Conservation (phyloP, 257 asterid genomes). For the Plantago ovata region DNA sequence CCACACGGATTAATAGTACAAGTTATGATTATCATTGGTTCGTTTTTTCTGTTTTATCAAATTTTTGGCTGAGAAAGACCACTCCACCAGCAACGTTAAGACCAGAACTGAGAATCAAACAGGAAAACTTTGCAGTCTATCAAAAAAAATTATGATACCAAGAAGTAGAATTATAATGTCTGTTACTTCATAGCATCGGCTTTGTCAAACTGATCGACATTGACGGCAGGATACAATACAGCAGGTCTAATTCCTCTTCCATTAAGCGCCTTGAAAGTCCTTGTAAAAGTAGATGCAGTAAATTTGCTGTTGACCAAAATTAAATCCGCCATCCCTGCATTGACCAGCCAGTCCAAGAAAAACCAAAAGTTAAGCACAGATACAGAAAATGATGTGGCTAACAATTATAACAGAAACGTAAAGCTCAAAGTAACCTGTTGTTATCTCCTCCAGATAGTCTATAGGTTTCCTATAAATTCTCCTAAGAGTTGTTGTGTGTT, state of each 20-base stretch:
- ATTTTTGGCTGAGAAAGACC: conserved; percentile 1
- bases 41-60: not conserved
- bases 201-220: conserved; percentile 68
- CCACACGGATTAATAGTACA: not conserved
- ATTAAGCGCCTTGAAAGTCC: conserved; percentile 70
- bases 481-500: conserved; percentile 71
- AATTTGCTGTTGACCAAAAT: conserved; percentile 91
- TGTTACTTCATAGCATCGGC: conserved; percentile 61
- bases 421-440: conserved; percentile 59
- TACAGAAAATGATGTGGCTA: not conserved
- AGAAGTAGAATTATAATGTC: conserved; percentile 26
- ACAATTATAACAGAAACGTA: not conserved
- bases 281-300: conserved; percentile 89
- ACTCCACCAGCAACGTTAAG: not conserved
- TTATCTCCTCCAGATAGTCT: conserved; percentile 75
- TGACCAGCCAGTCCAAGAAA: conserved; percentile 6
- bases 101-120: not conserved
- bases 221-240: conserved; percentile 94
- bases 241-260: conserved; percentile 74
- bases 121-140: conserved; percentile 16
- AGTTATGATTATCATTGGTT: not conserved
- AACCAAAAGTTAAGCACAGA: not conserved
- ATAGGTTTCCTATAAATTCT: conserved; percentile 87
- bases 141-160: conserved; percentile 30
- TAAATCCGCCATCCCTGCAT: conserved; percentile 88